A percentile compares a stretch with the other conserved stretches of the same genome.
Evolutionary conservation across 345 rosid genomes (phyloP).

Genomic region (Kandelia obovata): DNA sequence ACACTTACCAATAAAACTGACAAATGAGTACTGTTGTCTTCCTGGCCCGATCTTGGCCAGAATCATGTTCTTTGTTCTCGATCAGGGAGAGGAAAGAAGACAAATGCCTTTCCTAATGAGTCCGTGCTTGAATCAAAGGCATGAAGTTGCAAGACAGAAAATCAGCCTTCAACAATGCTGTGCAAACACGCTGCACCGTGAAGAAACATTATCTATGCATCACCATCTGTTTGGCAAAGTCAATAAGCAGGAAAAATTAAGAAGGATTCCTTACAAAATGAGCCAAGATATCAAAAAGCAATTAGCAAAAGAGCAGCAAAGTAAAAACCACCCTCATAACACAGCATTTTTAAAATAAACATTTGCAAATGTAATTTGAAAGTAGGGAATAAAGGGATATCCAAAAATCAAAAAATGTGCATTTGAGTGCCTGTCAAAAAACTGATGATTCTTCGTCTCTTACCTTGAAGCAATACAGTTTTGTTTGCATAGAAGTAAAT

Average conservation of each 20-base stretch:
- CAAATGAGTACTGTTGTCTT: neutral
- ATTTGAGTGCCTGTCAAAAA: too few species aligned
- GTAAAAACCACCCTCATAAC: too few species aligned
- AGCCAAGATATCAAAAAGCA: neutral
- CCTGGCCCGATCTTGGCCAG: neutral
- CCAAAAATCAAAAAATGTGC: too few species aligned
- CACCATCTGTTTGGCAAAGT: conserved; percentile 19
- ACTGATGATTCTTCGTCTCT: too few species aligned
- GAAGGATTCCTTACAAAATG: neutral
- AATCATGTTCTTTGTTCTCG: neutral
- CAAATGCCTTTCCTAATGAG: too few species aligned
- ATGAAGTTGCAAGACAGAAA: neutral
- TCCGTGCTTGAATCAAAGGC: neutral
- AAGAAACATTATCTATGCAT: neutral
- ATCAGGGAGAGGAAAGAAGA: too few species aligned
- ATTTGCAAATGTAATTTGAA: too few species aligned
- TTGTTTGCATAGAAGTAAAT: too few species aligned
- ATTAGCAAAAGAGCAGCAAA: neutral
- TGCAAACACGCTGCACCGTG: neutral
- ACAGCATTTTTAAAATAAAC: too few species aligned
- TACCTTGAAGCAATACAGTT: too few species aligned
- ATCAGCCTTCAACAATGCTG: neutral
- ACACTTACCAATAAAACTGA: neutral
- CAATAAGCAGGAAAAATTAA: neutral
- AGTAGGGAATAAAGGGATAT: too few species aligned